Conservation (phyloP, 1,139 yeast species). For the Candida buenavistaensis region DNA sequence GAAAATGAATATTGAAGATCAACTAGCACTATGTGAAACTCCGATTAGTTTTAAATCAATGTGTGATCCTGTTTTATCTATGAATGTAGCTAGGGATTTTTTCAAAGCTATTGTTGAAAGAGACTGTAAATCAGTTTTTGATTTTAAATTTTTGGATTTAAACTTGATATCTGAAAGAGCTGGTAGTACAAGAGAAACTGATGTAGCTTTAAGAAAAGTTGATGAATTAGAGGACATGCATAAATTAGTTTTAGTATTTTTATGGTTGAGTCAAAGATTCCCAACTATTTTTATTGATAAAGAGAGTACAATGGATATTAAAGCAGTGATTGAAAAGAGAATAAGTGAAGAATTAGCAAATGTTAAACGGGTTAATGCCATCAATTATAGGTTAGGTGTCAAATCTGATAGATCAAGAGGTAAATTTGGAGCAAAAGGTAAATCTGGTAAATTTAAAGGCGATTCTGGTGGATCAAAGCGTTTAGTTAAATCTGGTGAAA, state of each 20-base stretch:
- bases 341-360: conserved; percentile 61
- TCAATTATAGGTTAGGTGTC: no score
- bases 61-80: conserved; percentile 7
- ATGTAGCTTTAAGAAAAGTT: conserved; percentile 35
- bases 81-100: conserved; percentile 30
- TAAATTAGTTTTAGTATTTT: conserved; percentile 62
- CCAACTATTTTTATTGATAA: conserved; percentile 78
- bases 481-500: no score
- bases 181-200: conserved; percentile 19
- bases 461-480: no score
- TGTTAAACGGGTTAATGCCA: conserved; percentile 25
- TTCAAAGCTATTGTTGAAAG: conserved; percentile 39
- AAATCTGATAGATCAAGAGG: no score
- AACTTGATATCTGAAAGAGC: conserved; percentile 26
- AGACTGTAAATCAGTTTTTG: conserved; percentile 42
- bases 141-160: conserved; percentile 40
- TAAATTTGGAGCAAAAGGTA: no score
- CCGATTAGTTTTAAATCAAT: conserved; percentile 45
- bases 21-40: conserved; percentile 57
- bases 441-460: no score
- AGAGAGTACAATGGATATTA: conserved; percentile 70
- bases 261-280: conserved; percentile 89
- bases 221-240: conserved; percentile 68
- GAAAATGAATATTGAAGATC: conserved; percentile 47
- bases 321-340: conserved; percentile 62